These are phyloP conservation scores for Pseudopyricularia cyperi DNA, from an alignment of 2,329 filamentous ascomycete species.

Conservation along the genomic window DNA sequence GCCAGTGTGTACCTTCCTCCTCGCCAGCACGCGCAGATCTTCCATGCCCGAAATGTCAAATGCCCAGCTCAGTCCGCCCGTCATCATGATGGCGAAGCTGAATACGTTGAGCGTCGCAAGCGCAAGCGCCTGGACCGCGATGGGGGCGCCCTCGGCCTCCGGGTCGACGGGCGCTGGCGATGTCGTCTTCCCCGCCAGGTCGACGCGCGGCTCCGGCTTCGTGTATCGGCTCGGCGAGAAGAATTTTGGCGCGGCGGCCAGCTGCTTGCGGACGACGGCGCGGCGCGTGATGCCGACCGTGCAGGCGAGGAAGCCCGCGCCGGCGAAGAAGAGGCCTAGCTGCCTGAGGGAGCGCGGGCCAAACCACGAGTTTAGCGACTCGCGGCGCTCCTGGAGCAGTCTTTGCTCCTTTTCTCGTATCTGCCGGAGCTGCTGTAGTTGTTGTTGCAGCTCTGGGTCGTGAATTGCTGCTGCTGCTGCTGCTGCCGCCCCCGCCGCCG, in stretches of 20 bases:
- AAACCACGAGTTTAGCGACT: constrained; percentile 12
- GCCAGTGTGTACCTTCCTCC: constrained; percentile 20
- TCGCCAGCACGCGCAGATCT: constrained; percentile 46
- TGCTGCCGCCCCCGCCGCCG: neutral
- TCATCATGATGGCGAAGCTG: constrained; percentile 60
- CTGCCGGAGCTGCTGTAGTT: neutral
- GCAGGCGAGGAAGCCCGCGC: constrained; percentile 61
- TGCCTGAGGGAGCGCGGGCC: constrained; percentile 44
- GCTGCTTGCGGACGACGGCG: constrained; percentile 49
- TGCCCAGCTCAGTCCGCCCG: constrained; percentile 62
- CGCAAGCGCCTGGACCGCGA: constrained; percentile 73
- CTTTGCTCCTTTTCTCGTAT: neutral
- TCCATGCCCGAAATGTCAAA: constrained; percentile 61
- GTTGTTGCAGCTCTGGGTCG: neutral
- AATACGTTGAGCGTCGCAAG: constrained; percentile 78
- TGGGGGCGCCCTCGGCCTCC: constrained; percentile 42
- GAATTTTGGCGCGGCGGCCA: constrained; percentile 53
- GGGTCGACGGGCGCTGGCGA: constrained; percentile 18
- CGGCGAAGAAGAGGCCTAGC: constrained; percentile 59
- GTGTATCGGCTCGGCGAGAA: constrained; percentile 48
- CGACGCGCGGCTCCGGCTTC: constrained; percentile 3
- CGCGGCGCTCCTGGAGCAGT: neutral
- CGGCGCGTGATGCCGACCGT: constrained; percentile 61
- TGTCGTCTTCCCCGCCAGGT: constrained; percentile 21
- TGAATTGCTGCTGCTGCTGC: neutral